Conservation (phyloP, 306 rosid species). For the Begonia masoniana region DNA sequence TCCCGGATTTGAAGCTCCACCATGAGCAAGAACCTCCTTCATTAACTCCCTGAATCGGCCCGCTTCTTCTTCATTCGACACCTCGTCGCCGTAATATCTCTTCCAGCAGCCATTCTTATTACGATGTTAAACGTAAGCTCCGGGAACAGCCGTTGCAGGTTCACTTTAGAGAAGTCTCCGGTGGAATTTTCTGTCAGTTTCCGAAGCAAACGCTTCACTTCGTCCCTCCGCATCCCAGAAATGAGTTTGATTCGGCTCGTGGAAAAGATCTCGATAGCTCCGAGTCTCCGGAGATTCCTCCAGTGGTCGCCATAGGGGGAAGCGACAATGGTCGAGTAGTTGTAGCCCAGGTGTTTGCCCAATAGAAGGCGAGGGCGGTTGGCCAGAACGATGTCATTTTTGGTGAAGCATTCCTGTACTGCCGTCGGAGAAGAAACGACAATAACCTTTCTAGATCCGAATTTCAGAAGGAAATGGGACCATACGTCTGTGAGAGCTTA, state of each 20-base stretch:
- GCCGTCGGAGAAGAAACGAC: constrained; percentile 12
- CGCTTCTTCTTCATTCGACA: constrained; percentile 10
- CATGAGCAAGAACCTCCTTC: neutral
- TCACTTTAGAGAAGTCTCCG: neutral
- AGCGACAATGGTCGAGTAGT: constrained; percentile 7
- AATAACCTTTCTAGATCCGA: constrained; percentile 14
- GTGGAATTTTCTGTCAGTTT: neutral
- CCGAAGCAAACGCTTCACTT: constrained; percentile 5
- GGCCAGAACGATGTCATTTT: constrained; percentile 21
- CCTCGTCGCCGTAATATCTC: constrained; percentile 14
- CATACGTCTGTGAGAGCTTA: constrained; percentile 8
- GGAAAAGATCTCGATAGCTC: constrained; percentile 14
- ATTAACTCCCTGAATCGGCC: constrained; percentile 7
- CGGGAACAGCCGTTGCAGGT: neutral
- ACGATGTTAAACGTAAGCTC: constrained; percentile 17
- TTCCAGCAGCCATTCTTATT: constrained; percentile 26
- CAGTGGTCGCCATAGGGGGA: constrained; percentile 25
- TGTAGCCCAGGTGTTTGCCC: constrained; percentile 12
- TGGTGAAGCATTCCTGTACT: constrained; percentile 16
- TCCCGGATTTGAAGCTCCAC: constrained; percentile 8
- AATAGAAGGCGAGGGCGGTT: constrained; percentile 14
- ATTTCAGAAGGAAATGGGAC: constrained; percentile 11
- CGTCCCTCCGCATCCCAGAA: constrained; percentile 1
- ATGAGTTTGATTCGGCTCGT: constrained; percentile 7
- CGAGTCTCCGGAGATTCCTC: constrained; percentile 23